Conservation (phyloP, 106 monocot genomes). For the Dioscorea alata region DNA sequence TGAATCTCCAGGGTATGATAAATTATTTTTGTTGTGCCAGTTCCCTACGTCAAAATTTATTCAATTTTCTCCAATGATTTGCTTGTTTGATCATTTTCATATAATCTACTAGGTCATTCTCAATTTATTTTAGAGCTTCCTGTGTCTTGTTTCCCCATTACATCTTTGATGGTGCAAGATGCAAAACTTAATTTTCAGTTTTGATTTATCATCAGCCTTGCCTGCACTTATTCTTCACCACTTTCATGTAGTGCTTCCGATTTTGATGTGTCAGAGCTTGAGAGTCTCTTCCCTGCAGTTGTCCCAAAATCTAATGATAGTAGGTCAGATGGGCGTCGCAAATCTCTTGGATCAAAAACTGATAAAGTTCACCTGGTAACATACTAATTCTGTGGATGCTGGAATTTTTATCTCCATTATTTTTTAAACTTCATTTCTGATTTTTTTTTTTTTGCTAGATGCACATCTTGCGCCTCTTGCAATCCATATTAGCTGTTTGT, state of each 20-base stretch:
- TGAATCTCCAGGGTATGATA: constrained; percentile 61
- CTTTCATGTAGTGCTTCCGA: constrained; percentile 64
- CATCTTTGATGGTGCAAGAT: not conserved
- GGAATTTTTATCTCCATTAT: no score
- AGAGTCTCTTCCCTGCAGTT: constrained; percentile 80
- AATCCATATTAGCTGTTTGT: no score
- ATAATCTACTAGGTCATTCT: no score
- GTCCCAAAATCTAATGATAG: constrained; percentile 68
- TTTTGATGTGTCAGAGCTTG: constrained; percentile 91
- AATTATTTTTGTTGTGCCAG: not conserved
- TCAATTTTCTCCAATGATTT: no score
- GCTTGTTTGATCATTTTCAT: no score
- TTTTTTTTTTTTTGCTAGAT: no score
- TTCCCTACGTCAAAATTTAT: no score
- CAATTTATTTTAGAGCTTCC: no score
- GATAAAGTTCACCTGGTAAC: constrained; percentile 98
- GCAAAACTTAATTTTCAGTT: not conserved
- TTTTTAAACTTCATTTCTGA: no score
- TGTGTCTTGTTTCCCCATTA: not conserved
- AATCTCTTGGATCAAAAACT: constrained; percentile 87
- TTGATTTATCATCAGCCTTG: not conserved
- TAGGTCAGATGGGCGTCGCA: constrained; percentile 70
- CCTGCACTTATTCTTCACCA: not conserved
- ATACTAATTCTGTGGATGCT: not conserved
- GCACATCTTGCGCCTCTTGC: no score